phyloP scores from a whole-genome alignment of 352 stramenopile genomes.

The Phytopythium cucurbitacearum region DNA sequence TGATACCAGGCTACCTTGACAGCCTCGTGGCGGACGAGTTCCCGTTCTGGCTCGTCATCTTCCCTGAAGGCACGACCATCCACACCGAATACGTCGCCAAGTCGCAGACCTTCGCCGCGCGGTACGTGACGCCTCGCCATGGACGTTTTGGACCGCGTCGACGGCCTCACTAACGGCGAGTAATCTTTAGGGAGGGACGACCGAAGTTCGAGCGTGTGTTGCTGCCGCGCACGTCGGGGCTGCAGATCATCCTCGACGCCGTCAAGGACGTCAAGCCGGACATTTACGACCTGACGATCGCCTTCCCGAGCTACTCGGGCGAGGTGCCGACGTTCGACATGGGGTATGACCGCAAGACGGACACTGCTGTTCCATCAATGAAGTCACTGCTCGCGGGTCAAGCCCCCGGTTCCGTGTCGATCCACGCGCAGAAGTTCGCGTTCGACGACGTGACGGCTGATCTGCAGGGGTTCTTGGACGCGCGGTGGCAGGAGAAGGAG shows the following conservation, averaged over 20 bases:
- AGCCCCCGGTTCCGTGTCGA: conserved; percentile 35
- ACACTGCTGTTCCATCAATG: conserved; percentile 84
- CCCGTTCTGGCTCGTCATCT: conserved; percentile 88
- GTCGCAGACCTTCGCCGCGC: conserved; percentile 87
- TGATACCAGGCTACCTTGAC: conserved; percentile 54
- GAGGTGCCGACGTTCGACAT: conserved; percentile 88
- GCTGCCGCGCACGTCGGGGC: conserved; percentile 88
- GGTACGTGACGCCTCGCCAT: conserved; percentile 28
- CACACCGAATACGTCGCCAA: conserved; percentile 86
- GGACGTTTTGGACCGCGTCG: conserved; percentile 3
- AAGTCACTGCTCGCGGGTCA: conserved; percentile 63
- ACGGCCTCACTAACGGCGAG: background rate
- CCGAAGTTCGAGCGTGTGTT: conserved; percentile 90
- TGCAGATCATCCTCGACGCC: conserved; percentile 90
- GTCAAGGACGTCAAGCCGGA: conserved; percentile 81
- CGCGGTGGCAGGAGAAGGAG: conserved; percentile 75
- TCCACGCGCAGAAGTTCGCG: conserved; percentile 58
- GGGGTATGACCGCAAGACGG: conserved; percentile 79
- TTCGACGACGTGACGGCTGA: conserved; percentile 53
- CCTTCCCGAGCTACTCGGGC: conserved; percentile 78
- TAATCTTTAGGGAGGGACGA: conserved; percentile 34
- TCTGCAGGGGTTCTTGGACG: conserved; percentile 63
- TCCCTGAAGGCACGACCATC: conserved; percentile 90
- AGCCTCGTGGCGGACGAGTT: conserved; percentile 78
- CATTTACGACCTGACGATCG: conserved; percentile 93